phyloP scores from a whole-genome alignment of 495 filamentous ascomycete genomes.

The Trichoderma erinaceum region DNA sequence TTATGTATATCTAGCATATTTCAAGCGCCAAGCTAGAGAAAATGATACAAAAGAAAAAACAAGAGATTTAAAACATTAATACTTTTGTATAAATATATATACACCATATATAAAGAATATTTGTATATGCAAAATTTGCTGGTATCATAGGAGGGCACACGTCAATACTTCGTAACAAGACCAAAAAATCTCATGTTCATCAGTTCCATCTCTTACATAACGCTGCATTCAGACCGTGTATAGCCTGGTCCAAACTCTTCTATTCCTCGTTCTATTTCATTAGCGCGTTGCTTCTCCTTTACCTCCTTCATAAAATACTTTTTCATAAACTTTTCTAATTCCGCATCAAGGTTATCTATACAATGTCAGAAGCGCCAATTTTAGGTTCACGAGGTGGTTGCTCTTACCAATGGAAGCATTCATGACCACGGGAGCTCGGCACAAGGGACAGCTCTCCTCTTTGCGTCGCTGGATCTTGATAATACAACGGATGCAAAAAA shows the following conservation, averaged over 20 bases:
- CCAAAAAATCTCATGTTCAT: slow-evolving; percentile 21
- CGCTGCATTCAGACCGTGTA: slow-evolving; percentile 32
- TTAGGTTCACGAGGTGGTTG: not conserved
- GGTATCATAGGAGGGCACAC: not conserved
- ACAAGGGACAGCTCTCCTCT: slow-evolving; percentile 59
- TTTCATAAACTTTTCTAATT: slow-evolving; percentile 53
- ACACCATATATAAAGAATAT: not conserved
- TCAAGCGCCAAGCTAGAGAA: no score
- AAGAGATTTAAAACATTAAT: no score
- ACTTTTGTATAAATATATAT: no score
- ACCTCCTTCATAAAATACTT: slow-evolving; percentile 67
- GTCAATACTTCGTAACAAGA: not conserved
- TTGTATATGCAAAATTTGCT: not conserved
- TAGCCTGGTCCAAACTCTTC: slow-evolving; percentile 48
- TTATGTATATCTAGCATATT: no score
- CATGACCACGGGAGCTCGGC: slow-evolving; percentile 54
- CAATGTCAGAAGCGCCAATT: not conserved
- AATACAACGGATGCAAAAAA: slow-evolving; percentile 69
- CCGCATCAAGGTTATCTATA: slow-evolving; percentile 53
- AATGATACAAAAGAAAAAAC: no score
- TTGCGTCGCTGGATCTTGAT: slow-evolving; percentile 60
- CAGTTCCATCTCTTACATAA: slow-evolving; percentile 34
- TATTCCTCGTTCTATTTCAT: slow-evolving; percentile 46
- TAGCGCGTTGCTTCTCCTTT: slow-evolving; percentile 55
- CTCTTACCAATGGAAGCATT: slow-evolving; percentile 49